Evolutionary conservation across 2,329 filamentous ascomycete species (phyloP).

Genomic region (Hymenoscyphus repandus): DNA sequence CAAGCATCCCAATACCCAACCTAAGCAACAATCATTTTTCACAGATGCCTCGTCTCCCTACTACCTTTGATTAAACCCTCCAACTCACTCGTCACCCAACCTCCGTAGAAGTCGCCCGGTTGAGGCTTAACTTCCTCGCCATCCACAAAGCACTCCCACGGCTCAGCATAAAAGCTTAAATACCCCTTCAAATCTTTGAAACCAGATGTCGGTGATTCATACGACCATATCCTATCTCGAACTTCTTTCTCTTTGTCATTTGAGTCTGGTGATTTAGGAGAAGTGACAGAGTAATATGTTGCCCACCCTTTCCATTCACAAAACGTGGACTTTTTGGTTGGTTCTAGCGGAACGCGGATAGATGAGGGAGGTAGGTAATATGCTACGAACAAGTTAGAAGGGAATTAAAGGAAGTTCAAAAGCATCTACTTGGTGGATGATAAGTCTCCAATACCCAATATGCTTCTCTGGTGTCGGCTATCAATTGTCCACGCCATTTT

Average conservation of each 20-base stretch:
- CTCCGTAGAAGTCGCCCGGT: constrained; percentile 59
- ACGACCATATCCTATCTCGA: constrained; percentile 52
- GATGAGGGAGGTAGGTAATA: constrained; percentile 54
- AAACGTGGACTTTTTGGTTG: constrained; percentile 40
- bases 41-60: constrained; percentile 19
- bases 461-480: constrained; percentile 48
- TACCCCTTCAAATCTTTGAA: constrained; percentile 51
- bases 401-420: neutral
- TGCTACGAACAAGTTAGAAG: constrained; percentile 33
- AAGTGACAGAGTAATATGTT: constrained; percentile 49
- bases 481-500: constrained; percentile 47
- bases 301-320: constrained; percentile 60
- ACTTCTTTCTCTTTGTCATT: constrained; percentile 31
- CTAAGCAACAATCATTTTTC: neutral
- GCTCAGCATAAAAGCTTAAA: constrained; percentile 55
- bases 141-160: constrained; percentile 59
- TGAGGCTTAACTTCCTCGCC: constrained; percentile 54
- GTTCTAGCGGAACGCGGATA: constrained; percentile 42
- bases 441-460: constrained; percentile 36
- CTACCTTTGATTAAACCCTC: constrained; percentile 45
- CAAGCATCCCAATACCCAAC: too few relatives aligned
- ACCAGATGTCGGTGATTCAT: constrained; percentile 45
- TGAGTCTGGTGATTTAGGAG: constrained; percentile 15
- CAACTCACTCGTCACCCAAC: constrained; percentile 58
- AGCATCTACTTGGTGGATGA: constrained; percentile 52